phyloP scores from a whole-genome alignment of 305 asterid species.

The Fraxinus xanthoxyloides region DNA sequence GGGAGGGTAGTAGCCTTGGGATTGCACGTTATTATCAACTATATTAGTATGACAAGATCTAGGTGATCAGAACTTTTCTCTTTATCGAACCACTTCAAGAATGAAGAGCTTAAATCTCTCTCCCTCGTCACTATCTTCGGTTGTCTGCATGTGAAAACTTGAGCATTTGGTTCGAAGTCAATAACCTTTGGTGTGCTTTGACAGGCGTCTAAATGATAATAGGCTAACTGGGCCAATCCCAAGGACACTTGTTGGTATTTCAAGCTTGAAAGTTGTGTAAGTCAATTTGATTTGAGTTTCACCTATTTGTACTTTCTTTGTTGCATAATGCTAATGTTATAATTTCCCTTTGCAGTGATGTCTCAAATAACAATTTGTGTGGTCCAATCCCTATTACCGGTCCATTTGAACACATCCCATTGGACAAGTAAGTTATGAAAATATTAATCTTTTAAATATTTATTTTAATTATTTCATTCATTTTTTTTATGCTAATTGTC shows the following conservation, averaged over 20 bases:
- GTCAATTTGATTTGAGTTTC: conserved; percentile 25
- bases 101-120: background rate
- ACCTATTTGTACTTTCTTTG: background rate
- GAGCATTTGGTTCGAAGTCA: background rate
- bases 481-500: background rate
- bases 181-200: conserved; percentile 21
- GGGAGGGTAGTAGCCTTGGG: background rate
- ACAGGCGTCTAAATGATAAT: conserved; percentile 81
- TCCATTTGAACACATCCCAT: conserved; percentile 68
- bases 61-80: background rate
- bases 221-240: conserved; percentile 64
- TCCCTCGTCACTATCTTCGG: background rate
- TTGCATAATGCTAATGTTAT: background rate
- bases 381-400: conserved; percentile 73
- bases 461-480: background rate
- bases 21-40: background rate
- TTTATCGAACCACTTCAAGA: background rate
- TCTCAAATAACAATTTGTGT: conserved; percentile 67
- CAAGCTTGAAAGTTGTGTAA: conserved; percentile 78
- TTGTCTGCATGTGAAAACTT: background rate
- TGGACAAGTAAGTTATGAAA: conserved; percentile 52
- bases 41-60: background rate
- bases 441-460: background rate
- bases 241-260: conserved; percentile 42
- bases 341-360: conserved; percentile 50